Evolutionary conservation across 768 basidiomycete genomes (phyloP).

Genomic region (Lentinus brumalis): DNA sequence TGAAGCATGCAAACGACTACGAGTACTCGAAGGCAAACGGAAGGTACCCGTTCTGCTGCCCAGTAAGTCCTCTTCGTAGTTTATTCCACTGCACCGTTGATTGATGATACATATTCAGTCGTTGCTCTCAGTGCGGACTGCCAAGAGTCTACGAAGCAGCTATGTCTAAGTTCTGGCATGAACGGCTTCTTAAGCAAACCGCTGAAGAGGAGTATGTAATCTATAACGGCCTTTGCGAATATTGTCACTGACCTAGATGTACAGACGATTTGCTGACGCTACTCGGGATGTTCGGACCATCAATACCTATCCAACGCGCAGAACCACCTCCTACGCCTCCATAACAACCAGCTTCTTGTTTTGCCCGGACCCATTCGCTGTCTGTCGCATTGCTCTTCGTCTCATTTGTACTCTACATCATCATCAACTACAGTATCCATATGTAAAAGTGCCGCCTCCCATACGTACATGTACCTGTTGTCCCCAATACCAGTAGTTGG

Average conservation of each 20-base stretch:
- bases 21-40: conserved; percentile 59
- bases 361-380: neutral
- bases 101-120: conserved; percentile 39
- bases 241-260: neutral
- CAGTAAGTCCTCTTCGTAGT: conserved; percentile 40
- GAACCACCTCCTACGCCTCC: conserved; percentile 16
- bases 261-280: conserved; percentile 56
- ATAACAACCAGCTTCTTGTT: neutral
- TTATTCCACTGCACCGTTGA: too few species aligned
- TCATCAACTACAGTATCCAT: conserved; percentile 12
- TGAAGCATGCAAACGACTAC: conserved; percentile 67
- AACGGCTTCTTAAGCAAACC: conserved; percentile 78
- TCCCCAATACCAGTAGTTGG: conserved; percentile 5
- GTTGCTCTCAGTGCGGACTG: conserved; percentile 76
- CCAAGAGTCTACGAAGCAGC: conserved; percentile 73
- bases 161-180: conserved; percentile 81
- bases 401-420: neutral
- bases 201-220: conserved; percentile 52
- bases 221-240: neutral
- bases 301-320: conserved; percentile 12
- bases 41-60: conserved; percentile 53
- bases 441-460: conserved; percentile 6
- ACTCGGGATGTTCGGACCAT: conserved; percentile 52
- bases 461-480: conserved; percentile 13
- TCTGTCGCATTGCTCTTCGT: conserved; percentile 2